Base-by-base conservation (phyloP, 2,329 filamentous ascomycete species). In the Bipolaris oryzae region DNA sequence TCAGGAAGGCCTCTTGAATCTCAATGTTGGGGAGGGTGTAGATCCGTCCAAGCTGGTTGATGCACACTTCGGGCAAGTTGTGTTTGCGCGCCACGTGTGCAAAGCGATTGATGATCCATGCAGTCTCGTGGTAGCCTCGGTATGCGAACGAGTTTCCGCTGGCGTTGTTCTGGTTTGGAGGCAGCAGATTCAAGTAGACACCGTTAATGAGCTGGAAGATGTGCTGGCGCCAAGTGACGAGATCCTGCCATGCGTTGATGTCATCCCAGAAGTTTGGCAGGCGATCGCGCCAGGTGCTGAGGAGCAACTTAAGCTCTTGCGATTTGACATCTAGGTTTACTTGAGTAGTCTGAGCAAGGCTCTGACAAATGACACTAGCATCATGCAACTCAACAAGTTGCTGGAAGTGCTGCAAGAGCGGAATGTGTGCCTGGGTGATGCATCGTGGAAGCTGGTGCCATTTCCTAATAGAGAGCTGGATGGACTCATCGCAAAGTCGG, bases 21-120 rank as follows among this genome's bases (percentile, higher is more conserved):
- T 99, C 95, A 42, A 99, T 99, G 73, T 99, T 99, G 1, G 95
- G 95, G 5, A 99, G 84, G 0, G 95, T 99, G 76, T 99, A 99
- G 73, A 99, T 99, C 61, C 94, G 90, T 73, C 94, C 96, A 18
- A 99, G 85, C 73, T 99, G 95, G 63, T 87, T 94, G 77, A 99
- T 97, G 80, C 96, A 99, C 28, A 99, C 95, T 62, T 99, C 95
- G 0, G 93, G 91, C 67, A 99, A 87, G 67, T 91, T 94, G 76
- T 99, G 95, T 81, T 99, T 99, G 55, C 95, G 88, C 45, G 95
- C 95, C 39, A 99, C 95, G 73, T 99, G 95, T 1, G 95, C 96
- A 71, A 99, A 99, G 16, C 95, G 86, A 76, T 99, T 99, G 78
- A 99, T 99, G 67, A 99, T 99, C 95, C 95, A 99, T 2, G 95